phyloP scores from a whole-genome alignment of 2,329 filamentous ascomycete genomes.

The Paecilomyces sp. region DNA sequence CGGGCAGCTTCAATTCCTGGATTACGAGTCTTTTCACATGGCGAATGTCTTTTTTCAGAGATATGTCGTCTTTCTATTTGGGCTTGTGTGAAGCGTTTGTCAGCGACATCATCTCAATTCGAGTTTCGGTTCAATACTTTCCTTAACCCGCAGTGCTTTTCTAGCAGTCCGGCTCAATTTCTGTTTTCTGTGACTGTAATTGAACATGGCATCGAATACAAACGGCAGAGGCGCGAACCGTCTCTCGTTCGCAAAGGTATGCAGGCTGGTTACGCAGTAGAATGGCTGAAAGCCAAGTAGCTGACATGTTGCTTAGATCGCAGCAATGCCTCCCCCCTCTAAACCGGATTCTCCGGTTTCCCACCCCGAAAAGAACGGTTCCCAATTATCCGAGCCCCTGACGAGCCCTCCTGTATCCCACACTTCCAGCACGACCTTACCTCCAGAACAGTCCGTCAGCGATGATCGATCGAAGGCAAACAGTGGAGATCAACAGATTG shows the following conservation, averaged over 20 bases:
- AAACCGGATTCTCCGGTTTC: conserved; percentile 17
- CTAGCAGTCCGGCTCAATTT: conserved; percentile 4
- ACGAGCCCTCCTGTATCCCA: conserved; percentile 9
- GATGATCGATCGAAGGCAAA: conserved; percentile 11
- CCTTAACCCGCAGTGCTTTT: conserved; percentile 14
- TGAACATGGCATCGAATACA: conserved; percentile 25
- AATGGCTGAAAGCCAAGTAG: neutral
- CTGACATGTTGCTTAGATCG: conserved; percentile 29
- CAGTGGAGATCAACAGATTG: conserved; percentile 16
- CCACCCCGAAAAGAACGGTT: conserved; percentile 19
- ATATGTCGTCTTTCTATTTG: conserved; percentile 39
- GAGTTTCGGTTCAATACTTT: conserved; percentile 19
- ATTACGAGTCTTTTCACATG: conserved; percentile 29
- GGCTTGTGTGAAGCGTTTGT: conserved; percentile 35
- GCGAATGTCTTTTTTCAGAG: conserved; percentile 34
- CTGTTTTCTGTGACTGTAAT: conserved; percentile 1
- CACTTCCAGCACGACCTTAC: conserved; percentile 10
- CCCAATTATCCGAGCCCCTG: conserved; percentile 13
- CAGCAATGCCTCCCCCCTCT: conserved; percentile 33
- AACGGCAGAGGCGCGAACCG: conserved; percentile 19
- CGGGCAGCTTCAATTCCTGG: conserved; percentile 8
- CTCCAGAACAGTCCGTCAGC: conserved; percentile 11
- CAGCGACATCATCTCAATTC: conserved; percentile 29
- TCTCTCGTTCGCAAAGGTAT: conserved; percentile 72
- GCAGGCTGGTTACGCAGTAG: conserved; percentile 13